Evolutionary conservation across 306 rosid genomes (phyloP).

Genomic region (Malus asiatica): DNA sequence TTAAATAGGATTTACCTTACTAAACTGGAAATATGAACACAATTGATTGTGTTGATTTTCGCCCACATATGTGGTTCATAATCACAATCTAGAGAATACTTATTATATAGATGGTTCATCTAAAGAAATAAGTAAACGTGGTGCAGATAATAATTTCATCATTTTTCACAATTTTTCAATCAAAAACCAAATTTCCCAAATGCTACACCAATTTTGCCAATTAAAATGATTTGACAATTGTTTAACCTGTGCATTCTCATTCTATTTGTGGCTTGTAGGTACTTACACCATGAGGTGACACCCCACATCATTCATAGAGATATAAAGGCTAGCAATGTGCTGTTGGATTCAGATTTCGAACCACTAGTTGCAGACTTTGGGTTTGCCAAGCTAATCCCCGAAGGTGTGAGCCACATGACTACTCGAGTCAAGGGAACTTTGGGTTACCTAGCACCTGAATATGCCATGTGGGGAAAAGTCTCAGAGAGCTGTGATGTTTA

Average conservation of each 20-base stretch:
- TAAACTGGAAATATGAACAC: no score
- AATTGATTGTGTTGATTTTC: no score
- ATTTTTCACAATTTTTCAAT: no score
- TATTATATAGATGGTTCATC: no score
- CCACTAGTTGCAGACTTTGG: conserved; percentile 86
- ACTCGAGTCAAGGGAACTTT: conserved; percentile 85
- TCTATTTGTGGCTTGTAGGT: conserved; percentile 27
- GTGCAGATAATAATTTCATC: no score
- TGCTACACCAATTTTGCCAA: background rate
- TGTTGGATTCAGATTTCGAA: conserved; percentile 62
- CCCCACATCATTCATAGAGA: conserved; percentile 88
- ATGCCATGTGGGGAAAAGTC: conserved; percentile 95
- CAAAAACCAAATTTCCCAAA: background rate
- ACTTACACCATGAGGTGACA: conserved; percentile 71
- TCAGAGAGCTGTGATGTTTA: conserved; percentile 83
- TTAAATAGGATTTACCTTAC: no score
- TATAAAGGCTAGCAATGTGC: conserved; percentile 82
- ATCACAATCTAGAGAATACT: no score
- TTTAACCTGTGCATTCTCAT: background rate
- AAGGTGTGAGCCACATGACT: conserved; percentile 88
- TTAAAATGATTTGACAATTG: background rate
- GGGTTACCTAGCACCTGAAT: conserved; percentile 86
- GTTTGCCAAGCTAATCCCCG: conserved; percentile 83
- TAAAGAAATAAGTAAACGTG: no score
- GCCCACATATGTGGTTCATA: no score